phyloP scores from a whole-genome alignment of 164 flowering plant genomes.

The Paratinospora sagittata region DNA sequence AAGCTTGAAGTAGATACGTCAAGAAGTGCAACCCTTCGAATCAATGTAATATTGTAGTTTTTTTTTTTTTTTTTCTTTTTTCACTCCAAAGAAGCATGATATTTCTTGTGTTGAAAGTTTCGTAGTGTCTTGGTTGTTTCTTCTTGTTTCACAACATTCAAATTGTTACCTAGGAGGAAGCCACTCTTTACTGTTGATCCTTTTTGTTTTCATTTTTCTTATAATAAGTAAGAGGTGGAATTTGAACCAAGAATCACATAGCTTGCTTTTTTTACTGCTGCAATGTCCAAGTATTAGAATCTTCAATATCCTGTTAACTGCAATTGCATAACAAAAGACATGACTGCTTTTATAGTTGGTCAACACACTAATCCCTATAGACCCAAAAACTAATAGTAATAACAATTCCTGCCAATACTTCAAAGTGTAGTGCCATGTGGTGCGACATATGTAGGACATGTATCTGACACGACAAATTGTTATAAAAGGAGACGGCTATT shows the following conservation, averaged over 20 bases:
- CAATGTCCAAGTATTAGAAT: not conserved
- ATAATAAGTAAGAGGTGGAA: not conserved
- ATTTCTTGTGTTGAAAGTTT: not conserved
- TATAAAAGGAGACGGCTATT: not conserved
- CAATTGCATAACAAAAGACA: not conserved
- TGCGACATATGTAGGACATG: not conserved
- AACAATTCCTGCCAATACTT: no score
- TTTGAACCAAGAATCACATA: not conserved
- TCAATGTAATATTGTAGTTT: slow-evolving; percentile 48
- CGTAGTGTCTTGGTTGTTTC: not conserved
- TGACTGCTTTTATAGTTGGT: not conserved
- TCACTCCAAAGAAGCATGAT: not conserved
- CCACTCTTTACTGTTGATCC: no score
- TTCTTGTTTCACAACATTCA: not conserved
- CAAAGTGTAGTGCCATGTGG: no score
- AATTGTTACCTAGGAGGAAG: not conserved
- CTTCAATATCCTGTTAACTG: not conserved
- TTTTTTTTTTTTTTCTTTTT: not conserved
- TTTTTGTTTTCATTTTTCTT: no score
- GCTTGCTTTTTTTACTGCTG: not conserved
- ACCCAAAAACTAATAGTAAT: no score
- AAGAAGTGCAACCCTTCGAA: slow-evolving; percentile 68
- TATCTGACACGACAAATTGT: not conserved
- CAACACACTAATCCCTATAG: no score
- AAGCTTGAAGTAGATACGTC: slow-evolving; percentile 84